Conservation (phyloP, 163 green algal genomes). For the Chloromonas sp. region DNA sequence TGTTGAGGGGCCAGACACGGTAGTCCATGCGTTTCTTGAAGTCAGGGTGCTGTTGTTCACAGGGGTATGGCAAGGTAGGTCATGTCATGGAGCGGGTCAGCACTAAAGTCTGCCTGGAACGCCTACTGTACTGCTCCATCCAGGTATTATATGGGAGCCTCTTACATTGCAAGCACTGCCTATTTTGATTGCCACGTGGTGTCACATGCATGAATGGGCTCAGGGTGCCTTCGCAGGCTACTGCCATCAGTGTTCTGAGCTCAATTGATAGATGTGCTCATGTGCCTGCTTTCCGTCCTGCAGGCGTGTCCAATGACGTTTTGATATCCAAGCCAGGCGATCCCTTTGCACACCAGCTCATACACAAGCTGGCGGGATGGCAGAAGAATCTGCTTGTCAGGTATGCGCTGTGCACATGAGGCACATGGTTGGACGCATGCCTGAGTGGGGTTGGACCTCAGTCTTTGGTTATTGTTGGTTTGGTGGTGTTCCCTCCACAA, state of each 20-base stretch:
- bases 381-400: constrained; percentile 7
- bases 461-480: too few relatives aligned
- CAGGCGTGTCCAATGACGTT: constrained; percentile 5
- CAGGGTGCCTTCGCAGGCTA: too few relatives aligned
- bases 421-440: too few relatives aligned
- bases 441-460: too few relatives aligned
- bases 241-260: too few relatives aligned
- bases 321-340: neutral
- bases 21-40: too few relatives aligned
- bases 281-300: neutral
- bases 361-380: constrained; percentile 1
- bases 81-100: neutral
- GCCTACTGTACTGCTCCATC: neutral
- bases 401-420: neutral
- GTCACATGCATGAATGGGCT: too few relatives aligned
- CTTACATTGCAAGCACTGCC: neutral
- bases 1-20: neutral
- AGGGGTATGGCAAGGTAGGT: neutral
- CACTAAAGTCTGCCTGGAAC: neutral
- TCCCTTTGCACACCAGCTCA: constrained; percentile 1
- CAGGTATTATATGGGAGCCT: neutral
- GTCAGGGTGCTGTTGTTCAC: neutral
- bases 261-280: neutral
- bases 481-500: too few relatives aligned
- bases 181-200: neutral